A percentile compares a stretch with the other conserved stretches of the same genome.
Conservation (phyloP, 495 filamentous ascomycete genomes). For the Thozetella sp. region DNA sequence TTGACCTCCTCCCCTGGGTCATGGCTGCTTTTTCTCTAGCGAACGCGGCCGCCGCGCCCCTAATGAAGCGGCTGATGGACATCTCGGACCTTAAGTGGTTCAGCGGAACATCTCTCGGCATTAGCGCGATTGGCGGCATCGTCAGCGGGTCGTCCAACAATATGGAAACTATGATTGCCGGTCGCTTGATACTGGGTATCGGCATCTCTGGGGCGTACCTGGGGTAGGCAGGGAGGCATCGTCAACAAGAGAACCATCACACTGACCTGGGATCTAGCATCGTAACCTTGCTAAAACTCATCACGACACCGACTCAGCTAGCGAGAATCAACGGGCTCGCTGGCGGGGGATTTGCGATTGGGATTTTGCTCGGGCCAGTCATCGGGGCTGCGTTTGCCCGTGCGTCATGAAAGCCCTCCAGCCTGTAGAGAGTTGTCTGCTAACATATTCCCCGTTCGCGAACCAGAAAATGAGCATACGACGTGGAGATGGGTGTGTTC, state of each 20-base stretch:
- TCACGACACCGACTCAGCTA: constrained; percentile 3
- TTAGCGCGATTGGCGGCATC: neutral
- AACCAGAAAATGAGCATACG: constrained; percentile 31
- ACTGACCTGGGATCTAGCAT: neutral
- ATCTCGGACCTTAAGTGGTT: neutral
- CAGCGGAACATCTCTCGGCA: neutral
- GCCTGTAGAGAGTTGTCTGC: constrained; percentile 28
- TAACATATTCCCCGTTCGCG: neutral
- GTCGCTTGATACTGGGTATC: constrained; percentile 37
- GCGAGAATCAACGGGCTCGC: constrained; percentile 27
- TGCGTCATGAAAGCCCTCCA: neutral
- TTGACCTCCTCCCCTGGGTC: constrained; percentile 24
- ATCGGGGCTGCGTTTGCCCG: constrained; percentile 21
- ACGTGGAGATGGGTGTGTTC: constrained; percentile 52
- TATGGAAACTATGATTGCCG: constrained; percentile 53
- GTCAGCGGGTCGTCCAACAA: constrained; percentile 1
- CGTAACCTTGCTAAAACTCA: neutral
- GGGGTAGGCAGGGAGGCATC: constrained; percentile 23
- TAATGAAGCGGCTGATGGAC: neutral
- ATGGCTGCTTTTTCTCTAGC: neutral
- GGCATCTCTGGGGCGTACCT: constrained; percentile 51
- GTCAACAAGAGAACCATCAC: neutral
- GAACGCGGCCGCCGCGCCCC: neutral
- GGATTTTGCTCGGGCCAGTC: constrained; percentile 55
- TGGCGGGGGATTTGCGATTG: constrained; percentile 47